A percentile compares a stretch with the other conserved stretches of the same genome.
These are phyloP conservation scores for Orbilia oligospora DNA, from an alignment of 2,329 filamentous ascomycete genomes.

Conservation along the genomic window DNA sequence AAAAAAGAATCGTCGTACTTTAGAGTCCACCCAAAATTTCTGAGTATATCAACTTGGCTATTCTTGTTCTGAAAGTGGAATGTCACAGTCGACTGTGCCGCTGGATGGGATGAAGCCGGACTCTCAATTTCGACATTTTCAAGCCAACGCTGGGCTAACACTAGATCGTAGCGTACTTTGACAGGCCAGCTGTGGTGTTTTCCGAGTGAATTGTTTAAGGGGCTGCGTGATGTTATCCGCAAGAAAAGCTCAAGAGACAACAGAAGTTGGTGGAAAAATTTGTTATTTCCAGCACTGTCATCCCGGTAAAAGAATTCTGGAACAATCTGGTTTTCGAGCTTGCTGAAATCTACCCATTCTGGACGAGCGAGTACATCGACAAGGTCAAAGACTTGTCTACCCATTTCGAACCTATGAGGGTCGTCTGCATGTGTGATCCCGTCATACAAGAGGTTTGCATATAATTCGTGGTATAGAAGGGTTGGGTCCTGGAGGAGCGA, in stretches of 20 bases:
- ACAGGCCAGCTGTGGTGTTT: conserved; percentile 77
- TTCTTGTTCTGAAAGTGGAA: conserved; percentile 77
- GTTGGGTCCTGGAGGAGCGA: conserved; percentile 54
- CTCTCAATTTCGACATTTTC: conserved; percentile 78
- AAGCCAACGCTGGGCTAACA: conserved; percentile 80
- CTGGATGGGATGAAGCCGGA: conserved; percentile 70
- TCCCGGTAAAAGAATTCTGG: conserved; percentile 78
- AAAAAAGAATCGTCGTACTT: conserved; percentile 68
- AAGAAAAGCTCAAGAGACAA: conserved; percentile 80
- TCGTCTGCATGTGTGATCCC: conserved; percentile 75
- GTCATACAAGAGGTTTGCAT: conserved; percentile 77
- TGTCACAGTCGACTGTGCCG: conserved; percentile 73
- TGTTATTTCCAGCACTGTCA: conserved; percentile 74
- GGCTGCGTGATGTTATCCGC: conserved; percentile 72
- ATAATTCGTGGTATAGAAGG: conserved; percentile 73
- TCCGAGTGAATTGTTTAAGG: conserved; percentile 66
- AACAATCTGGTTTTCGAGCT: conserved; percentile 78
- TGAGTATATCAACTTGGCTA: conserved; percentile 78
- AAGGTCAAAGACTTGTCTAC: conserved; percentile 80
- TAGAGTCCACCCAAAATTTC: conserved; percentile 78
- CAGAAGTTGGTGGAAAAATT: conserved; percentile 83
- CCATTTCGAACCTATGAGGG: conserved; percentile 73
- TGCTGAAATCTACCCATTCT: conserved; percentile 81
- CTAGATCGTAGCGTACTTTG: conserved; percentile 79
- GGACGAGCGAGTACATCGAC: conserved; percentile 78